Conservation (phyloP, 2,329 filamentous ascomycete species). For the Ophiosphaerella herpotricha region DNA sequence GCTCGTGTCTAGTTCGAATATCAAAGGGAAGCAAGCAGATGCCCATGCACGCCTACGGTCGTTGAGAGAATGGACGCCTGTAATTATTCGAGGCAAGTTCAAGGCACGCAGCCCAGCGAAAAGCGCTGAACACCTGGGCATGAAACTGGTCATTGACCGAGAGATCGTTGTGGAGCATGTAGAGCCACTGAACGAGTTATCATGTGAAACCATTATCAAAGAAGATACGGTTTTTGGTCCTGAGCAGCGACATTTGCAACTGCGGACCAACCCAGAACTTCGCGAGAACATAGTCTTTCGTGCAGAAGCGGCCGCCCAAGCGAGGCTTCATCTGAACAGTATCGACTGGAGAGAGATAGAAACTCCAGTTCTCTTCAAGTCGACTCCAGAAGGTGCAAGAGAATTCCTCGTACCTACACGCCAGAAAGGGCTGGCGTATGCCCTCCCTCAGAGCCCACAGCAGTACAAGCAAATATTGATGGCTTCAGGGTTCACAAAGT, state of each 20-base stretch:
- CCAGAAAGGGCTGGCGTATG: slow-evolving; percentile 76
- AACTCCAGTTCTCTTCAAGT: slow-evolving; percentile 94
- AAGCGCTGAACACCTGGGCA: slow-evolving; percentile 33
- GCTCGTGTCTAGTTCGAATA: slow-evolving; percentile 53
- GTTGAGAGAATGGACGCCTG: slow-evolving; percentile 58
- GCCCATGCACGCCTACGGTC: slow-evolving; percentile 48
- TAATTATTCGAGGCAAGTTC: slow-evolving; percentile 58
- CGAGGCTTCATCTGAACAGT: slow-evolving; percentile 58
- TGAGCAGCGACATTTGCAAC: slow-evolving; percentile 78
- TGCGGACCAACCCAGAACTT: slow-evolving; percentile 73
- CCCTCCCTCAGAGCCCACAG: slow-evolving; percentile 92
- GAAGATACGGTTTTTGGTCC: slow-evolving; percentile 74
- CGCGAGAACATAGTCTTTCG: slow-evolving; percentile 73
- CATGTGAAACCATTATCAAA: slow-evolving; percentile 76
- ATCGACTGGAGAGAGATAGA: slow-evolving; percentile 77
- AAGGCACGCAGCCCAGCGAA: slow-evolving; percentile 48
- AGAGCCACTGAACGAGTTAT: slow-evolving; percentile 72
- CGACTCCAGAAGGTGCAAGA: slow-evolving; percentile 90
- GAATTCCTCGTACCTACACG: slow-evolving; percentile 94
- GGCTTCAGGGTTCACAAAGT: slow-evolving; percentile 80
- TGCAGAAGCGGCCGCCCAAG: slow-evolving; percentile 61
- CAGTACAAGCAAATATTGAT: slow-evolving; percentile 99
- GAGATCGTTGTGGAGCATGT: slow-evolving; percentile 69
- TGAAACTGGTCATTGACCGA: slow-evolving; percentile 46
- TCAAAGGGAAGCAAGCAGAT: slow-evolving; percentile 24